Conservation (phyloP, 2,329 filamentous ascomycete genomes). For the Fusarium illudens region DNA sequence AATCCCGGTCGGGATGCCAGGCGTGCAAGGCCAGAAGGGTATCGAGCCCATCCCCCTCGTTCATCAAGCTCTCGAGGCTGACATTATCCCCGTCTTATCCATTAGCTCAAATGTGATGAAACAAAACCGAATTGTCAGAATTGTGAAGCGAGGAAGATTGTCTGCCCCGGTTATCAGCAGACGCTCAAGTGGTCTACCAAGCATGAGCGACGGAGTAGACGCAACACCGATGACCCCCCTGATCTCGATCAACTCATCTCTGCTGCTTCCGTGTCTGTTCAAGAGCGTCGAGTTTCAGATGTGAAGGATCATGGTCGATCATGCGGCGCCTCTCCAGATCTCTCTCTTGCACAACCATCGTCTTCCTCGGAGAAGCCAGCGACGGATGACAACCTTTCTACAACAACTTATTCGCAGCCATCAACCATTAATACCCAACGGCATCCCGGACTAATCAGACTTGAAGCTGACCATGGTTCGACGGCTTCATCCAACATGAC, state of each 20-base stretch:
- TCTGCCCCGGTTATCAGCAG: conserved; percentile 27
- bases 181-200: conserved; percentile 32
- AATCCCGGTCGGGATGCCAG: conserved; percentile 25
- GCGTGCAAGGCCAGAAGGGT: conserved; percentile 23
- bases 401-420: fast-evolving
- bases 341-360: neutral
- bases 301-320: neutral
- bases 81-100: neutral
- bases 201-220: conserved; percentile 12
- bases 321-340: neutral
- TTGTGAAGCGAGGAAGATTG: conserved; percentile 1
- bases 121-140: conserved; percentile 20
- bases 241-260: conserved; percentile 20
- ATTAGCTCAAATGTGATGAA: conserved; percentile 29
- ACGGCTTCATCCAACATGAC: neutral
- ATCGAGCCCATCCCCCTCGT: neutral
- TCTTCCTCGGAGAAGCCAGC: neutral
- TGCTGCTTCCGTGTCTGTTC: conserved; percentile 21
- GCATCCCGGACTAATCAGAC: neutral
- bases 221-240: conserved; percentile 7
- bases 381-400: too few species aligned
- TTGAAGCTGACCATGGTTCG: neutral
- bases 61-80: neutral
- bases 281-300: neutral
- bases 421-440: neutral